Conservation (phyloP, 2,329 filamentous ascomycete species). For the Pseudocercospora crystallina region DNA sequence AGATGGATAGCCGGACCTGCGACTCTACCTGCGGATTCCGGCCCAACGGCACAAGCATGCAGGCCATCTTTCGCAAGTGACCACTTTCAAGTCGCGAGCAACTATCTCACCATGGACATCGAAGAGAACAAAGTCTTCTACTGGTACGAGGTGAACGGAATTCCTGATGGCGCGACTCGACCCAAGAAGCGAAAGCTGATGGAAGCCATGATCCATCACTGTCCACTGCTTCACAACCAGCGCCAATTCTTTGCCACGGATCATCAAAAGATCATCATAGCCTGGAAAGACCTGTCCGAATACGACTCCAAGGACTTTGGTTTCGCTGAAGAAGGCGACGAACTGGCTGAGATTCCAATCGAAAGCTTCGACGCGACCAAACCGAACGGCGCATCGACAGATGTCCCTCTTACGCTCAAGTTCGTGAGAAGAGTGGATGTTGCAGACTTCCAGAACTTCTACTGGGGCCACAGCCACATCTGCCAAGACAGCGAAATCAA, state of each 20-base stretch:
- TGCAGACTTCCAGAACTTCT: neutral
- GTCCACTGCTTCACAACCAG: neutral
- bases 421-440: neutral
- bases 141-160: neutral
- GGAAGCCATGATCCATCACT: neutral
- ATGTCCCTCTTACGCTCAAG: neutral
- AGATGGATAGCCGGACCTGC: too few species aligned
- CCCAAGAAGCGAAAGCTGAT: neutral
- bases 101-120: neutral
- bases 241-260: neutral
- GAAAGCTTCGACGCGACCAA: neutral
- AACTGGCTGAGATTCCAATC: neutral
- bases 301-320: neutral
- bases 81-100: neutral
- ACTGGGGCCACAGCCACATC: neutral
- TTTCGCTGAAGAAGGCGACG: neutral
- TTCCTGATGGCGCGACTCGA: neutral
- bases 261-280: neutral
- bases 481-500: neutral
- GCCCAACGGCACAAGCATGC: too few species aligned
- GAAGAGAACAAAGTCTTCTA: neutral
- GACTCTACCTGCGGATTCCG: too few species aligned
- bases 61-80: too few species aligned
- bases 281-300: neutral
- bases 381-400: neutral